Conservation (phyloP, 2,329 filamentous ascomycete species). For the Diaporthe vexans region DNA sequence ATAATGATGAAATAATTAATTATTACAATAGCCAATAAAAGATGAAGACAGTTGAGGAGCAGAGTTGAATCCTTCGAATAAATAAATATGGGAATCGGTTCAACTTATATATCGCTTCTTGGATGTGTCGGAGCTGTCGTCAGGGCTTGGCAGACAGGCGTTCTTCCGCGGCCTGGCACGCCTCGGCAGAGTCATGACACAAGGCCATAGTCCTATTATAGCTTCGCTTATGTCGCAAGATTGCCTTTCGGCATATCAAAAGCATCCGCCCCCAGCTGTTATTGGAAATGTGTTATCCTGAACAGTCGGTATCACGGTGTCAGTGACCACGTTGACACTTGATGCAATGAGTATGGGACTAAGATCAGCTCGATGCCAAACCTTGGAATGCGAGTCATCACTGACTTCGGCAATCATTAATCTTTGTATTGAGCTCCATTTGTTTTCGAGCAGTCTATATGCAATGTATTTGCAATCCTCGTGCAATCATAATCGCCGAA, state of each 20-base stretch:
- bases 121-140: background rate
- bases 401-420: too few species aligned
- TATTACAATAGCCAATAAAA: background rate
- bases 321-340: too few species aligned
- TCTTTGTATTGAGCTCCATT: too few species aligned
- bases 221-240: constrained; percentile 10
- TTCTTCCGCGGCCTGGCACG: background rate
- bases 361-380: too few species aligned
- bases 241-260: background rate
- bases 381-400: too few species aligned
- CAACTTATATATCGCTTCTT: background rate
- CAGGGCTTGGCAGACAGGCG: background rate
- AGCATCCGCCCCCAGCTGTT: background rate
- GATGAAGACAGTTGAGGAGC: background rate
- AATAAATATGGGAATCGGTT: background rate
- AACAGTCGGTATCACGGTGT: too few species aligned
- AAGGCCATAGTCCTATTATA: background rate
- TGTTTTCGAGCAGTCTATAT: too few species aligned
- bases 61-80: background rate
- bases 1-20: background rate
- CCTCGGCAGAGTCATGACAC: background rate
- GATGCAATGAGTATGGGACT: too few species aligned
- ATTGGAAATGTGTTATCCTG: background rate
- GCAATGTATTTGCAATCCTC: too few species aligned
- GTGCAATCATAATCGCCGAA: too few species aligned